Evolutionary conservation across 768 basidiomycete species (phyloP).

Genomic region (Amanita exitialis): DNA sequence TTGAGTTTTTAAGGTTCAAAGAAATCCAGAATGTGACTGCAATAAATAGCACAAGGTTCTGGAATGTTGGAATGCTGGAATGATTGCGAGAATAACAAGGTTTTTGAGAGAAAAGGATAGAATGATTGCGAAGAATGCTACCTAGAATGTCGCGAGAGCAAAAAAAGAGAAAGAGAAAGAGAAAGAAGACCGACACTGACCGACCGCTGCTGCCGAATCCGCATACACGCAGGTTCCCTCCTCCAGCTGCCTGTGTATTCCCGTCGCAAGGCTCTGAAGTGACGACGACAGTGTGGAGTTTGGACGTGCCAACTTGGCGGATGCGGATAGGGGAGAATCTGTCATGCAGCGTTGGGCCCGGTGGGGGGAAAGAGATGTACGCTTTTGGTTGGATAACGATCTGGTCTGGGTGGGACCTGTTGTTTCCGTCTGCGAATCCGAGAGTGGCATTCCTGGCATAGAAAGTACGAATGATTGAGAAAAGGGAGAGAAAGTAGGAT

Average conservation of each 20-base stretch:
- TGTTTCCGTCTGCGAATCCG: conserved; percentile 74
- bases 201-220: conserved; percentile 87
- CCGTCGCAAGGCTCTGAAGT: conserved; percentile 16
- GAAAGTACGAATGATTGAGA: neutral
- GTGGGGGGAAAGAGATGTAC: neutral
- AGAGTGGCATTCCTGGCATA: conserved; percentile 68
- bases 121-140: too few relatives aligned
- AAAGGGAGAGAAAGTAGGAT: neutral
- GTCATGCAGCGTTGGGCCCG: conserved; percentile 20
- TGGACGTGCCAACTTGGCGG: conserved; percentile 70
- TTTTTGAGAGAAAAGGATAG: too few relatives aligned
- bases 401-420: conserved; percentile 71
- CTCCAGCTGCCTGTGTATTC: too few relatives aligned
- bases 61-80: too few relatives aligned
- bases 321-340: conserved; percentile 58
- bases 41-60: too few relatives aligned
- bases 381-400: conserved; percentile 38
- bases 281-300: conserved; percentile 58
- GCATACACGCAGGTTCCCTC: conserved; percentile 64
- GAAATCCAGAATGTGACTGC: too few relatives aligned
- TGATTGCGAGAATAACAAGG: too few relatives aligned
- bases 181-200: conserved; percentile 24
- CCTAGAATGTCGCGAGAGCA: neutral
- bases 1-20: too few relatives aligned
- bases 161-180: neutral